phyloP scores from a whole-genome alignment of 2,329 filamentous ascomycete species.

The Coniella vitis region DNA sequence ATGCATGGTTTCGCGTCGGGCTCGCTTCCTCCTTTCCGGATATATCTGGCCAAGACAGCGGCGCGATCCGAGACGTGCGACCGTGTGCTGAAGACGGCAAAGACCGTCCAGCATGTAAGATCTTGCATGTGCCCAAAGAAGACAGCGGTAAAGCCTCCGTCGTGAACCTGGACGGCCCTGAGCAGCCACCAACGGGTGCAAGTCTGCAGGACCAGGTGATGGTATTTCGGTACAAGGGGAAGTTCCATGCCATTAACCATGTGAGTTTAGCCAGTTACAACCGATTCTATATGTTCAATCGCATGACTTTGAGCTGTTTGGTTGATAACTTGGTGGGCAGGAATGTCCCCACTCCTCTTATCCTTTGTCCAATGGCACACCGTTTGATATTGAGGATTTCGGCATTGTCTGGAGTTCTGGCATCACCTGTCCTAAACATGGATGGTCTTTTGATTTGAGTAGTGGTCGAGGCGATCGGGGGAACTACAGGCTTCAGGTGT shows the following conservation, averaged over 20 bases:
- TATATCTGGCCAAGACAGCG: slow-evolving; percentile 7
- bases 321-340: neutral
- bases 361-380: slow-evolving; percentile 11
- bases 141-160: slow-evolving; percentile 9
- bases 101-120: neutral
- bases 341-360: slow-evolving; percentile 16
- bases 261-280: neutral
- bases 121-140: slow-evolving; percentile 12
- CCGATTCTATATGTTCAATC: neutral
- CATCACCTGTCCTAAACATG: slow-evolving; percentile 14
- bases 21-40: slow-evolving; percentile 12
- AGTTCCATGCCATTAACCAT: slow-evolving; percentile 14
- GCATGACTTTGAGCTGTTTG: too few relatives aligned
- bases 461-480: slow-evolving; percentile 12
- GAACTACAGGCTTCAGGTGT: slow-evolving; percentile 14
- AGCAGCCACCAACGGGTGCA: slow-evolving; percentile 1
- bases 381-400: slow-evolving; percentile 17
- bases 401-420: slow-evolving; percentile 14
- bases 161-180: slow-evolving; percentile 5
- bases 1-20: slow-evolving; percentile 12
- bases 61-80: slow-evolving; percentile 5
- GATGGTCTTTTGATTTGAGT: slow-evolving; percentile 14
- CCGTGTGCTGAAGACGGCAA: neutral
- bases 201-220: slow-evolving; percentile 13
- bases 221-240: slow-evolving; percentile 14